phyloP scores from a whole-genome alignment of 2,329 filamentous ascomycete species.

The Tolypocladium amazonense region DNA sequence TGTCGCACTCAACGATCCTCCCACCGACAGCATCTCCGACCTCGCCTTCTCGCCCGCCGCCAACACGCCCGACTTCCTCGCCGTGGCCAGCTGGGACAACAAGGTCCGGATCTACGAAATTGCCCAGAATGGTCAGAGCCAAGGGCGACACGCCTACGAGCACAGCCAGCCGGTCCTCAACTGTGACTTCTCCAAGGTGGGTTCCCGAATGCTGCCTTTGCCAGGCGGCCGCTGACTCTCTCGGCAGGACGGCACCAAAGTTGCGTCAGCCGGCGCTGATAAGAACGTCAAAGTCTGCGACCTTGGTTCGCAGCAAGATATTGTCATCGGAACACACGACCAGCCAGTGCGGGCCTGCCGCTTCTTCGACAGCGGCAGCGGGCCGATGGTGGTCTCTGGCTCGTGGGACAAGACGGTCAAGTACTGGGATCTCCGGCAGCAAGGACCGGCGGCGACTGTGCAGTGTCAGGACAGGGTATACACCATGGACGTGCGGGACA shows the following conservation, averaged over 20 bases:
- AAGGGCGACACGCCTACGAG: slow-evolving; percentile 77
- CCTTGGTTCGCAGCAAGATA: slow-evolving; percentile 54
- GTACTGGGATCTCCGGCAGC: slow-evolving; percentile 72
- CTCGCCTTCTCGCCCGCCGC: slow-evolving; percentile 65
- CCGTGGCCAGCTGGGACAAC: slow-evolving; percentile 93
- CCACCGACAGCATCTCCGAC: slow-evolving; percentile 83
- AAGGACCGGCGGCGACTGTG: slow-evolving; percentile 54
- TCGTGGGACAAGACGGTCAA: slow-evolving; percentile 87
- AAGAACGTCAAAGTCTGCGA: slow-evolving; percentile 87
- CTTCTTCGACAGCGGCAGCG: slow-evolving; percentile 63
- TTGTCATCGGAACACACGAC: slow-evolving; percentile 76
- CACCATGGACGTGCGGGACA: slow-evolving; percentile 81
- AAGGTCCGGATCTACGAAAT: slow-evolving; percentile 97
- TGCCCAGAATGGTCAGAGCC: slow-evolving; percentile 61
- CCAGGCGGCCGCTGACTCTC: background rate
- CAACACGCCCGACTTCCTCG: slow-evolving; percentile 60
- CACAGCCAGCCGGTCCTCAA: slow-evolving; percentile 78
- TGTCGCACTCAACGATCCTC: slow-evolving; percentile 65
- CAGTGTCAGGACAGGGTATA: slow-evolving; percentile 72
- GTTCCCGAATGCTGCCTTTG: slow-evolving; percentile 12
- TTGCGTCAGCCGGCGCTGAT: slow-evolving; percentile 81
- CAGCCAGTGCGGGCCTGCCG: slow-evolving; percentile 68
- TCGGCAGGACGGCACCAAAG: slow-evolving; percentile 73
- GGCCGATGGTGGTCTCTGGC: slow-evolving; percentile 80
- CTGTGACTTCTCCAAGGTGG: slow-evolving; percentile 80